A percentile compares a stretch with the other conserved stretches of the same genome.
Evolutionary conservation across 148 eudicot genomes (phyloP).

Genomic region (Heliosperma pusillum): DNA sequence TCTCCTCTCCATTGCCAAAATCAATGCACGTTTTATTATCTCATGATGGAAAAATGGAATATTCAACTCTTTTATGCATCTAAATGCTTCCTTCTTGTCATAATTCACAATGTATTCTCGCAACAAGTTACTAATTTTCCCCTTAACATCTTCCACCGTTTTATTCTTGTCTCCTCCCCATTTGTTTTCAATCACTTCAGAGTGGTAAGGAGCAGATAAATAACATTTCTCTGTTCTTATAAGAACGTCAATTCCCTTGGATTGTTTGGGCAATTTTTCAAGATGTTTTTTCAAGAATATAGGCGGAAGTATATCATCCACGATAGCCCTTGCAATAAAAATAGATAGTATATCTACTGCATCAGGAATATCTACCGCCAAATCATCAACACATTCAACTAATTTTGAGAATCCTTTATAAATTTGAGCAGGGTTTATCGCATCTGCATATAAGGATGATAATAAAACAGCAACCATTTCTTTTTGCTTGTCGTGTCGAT

Average conservation of each 20-base stretch:
- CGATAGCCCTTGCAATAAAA: constrained; percentile 54
- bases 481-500: constrained; percentile 54
- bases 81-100: constrained; percentile 52
- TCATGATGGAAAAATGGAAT: constrained; percentile 62
- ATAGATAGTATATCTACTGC: constrained; percentile 49
- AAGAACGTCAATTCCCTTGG: constrained; percentile 46
- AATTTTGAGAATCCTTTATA: constrained; percentile 47
- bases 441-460: constrained; percentile 49
- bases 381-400: constrained; percentile 50
- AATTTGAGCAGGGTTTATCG: constrained; percentile 44
- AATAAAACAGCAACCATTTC: constrained; percentile 61
- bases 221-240: constrained; percentile 44
- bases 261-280: constrained; percentile 28
- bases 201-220: constrained; percentile 48
- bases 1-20: constrained; percentile 54
- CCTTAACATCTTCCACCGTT: constrained; percentile 49
- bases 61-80: constrained; percentile 53
- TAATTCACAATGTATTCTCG: constrained; percentile 45
- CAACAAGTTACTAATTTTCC: constrained; percentile 32
- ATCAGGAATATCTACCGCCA: constrained; percentile 57
- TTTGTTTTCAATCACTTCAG: constrained; percentile 46
- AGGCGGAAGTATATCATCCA: constrained; percentile 65
- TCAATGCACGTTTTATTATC: constrained; percentile 44
- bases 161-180: constrained; percentile 52
- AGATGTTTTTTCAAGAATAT: constrained; percentile 38